Base-by-base conservation (phyloP, 768 basidiomycete genomes). In the Strobilomyces dryophilus region DNA sequence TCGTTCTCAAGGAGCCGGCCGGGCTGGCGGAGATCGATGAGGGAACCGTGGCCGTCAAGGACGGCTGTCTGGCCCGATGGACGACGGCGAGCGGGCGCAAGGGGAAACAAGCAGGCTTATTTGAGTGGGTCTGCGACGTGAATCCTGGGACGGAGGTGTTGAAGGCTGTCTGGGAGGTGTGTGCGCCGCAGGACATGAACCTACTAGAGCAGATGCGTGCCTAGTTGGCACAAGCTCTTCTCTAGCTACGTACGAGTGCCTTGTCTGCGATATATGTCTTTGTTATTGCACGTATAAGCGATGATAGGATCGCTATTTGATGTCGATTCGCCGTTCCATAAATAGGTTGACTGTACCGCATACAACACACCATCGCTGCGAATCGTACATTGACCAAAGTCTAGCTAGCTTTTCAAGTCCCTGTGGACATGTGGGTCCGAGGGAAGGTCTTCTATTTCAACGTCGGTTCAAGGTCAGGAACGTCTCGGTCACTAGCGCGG, bases 371-470 rank as follows among this genome's bases (percentile, higher is more conserved):
- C 82, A 55, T 87, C 85, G 58, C 80, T 82, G 47, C 85, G 69
- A 54, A 84, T 79, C 4, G 85, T 84, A 56, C 82, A 84, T 54
- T 87, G 83, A 0, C 85, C 84, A 59, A 80, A 82, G 62, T 81
- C 66, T 29, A 70, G 73, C 66, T 29, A 70, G 73, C 67, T 80
- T 84, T 48, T 70, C 73, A 47, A 89, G 70, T 5, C 86, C 85
- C 20, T 85, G 24, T 24, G 24, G 24, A 2, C 24, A 24, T 24
- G 24, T 24, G 24, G 24, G 24, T 24, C 24, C 24, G 24, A 24
- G 4, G 24, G 24, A n/a, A n/a, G n/a, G n/a, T n/a, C n/a, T n/a
- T n/a, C n/a, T n/a, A n/a, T n/a, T n/a, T n/a, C n/a, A n/a, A n/a
- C n/a, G n/a, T n/a, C n/a, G n/a, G n/a, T n/a, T n/a, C n/a, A n/a